phyloP scores from a whole-genome alignment of 176 grass and related monocot species.

The Rhipidocladum racemiflorum region DNA sequence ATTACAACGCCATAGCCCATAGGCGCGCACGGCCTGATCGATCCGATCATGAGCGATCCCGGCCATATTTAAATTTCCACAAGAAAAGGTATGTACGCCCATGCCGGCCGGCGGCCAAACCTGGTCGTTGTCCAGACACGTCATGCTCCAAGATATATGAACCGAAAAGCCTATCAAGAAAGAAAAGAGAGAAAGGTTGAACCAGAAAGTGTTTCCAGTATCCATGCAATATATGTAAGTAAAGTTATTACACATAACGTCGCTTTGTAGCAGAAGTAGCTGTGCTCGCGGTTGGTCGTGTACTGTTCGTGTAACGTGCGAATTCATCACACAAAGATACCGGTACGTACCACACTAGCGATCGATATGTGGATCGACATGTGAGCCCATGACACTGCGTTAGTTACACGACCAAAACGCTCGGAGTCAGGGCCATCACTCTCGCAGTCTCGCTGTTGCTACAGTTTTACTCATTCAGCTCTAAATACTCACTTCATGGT shows the following conservation, averaged over 20 bases:
- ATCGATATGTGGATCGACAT: neutral
- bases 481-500: no score
- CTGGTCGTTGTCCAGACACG: slow-evolving; percentile 1
- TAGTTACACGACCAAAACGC: neutral
- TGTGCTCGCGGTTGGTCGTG: neutral
- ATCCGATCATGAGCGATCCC: neutral
- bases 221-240: neutral
- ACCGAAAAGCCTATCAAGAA: neutral
- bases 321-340: neutral
- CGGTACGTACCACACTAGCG: no score
- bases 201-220: neutral
- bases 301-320: neutral
- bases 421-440: neutral
- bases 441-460: no score
- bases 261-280: neutral
- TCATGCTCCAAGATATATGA: neutral
- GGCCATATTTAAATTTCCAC: neutral
- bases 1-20: neutral
- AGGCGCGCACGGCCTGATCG: neutral
- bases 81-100: slow-evolving; percentile 3
- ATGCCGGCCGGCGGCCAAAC: slow-evolving; percentile 4
- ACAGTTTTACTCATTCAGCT: no score
- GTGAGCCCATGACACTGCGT: neutral
- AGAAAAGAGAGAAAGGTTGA: neutral
- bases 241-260: neutral